Base-by-base conservation (phyloP, 495 filamentous ascomycete genomes). In the Aspergillus homomorphus region DNA sequence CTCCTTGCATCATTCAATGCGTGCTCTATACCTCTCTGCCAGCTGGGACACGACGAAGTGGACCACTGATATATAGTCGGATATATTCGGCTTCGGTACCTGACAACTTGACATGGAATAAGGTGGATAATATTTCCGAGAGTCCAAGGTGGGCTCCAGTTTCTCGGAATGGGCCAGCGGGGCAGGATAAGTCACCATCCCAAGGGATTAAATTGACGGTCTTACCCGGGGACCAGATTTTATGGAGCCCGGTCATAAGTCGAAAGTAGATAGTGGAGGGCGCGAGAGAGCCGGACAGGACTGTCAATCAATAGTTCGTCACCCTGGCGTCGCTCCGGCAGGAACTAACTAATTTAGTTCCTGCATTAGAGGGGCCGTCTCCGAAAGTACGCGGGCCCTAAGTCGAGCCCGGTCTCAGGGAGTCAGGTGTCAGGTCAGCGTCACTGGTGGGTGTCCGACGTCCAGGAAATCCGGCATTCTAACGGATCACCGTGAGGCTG, bases 281-380 rank as follows among this genome's bases (percentile, higher is more conserved):
- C 33, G 10, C 19, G 46, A 50, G n/a, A 19, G 26, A 45, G 12
- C 26, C 38, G 14, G 49, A 44, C 43, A 54, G 60, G 58, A 7
- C 60, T 58, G 60, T 48, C 57, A 59, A 51, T 65, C 63, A 42
- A 65, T 65, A 62, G 63, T 60, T 57, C 42, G 50, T 51, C 12
- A 12, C 33, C 61, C 24, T 49, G 53, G 50, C 51, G 33, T 53
- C 24, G 19, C 44, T 26, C 14, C 15, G 20, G 15, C 45, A 62
- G 51, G 54, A 48, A 51, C 64, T 64, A 64, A 64, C 64, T 62
- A 64, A 64, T 33, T 60, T 64, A 62, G 65, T 57, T 55, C 56
- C 65, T 66, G 64, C 59, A 50, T 56, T 61, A 58, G 61, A 48
- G 59, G 30, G 43, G 24, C 41, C 41, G 19, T 50, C 20, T 30